phyloP scores from a whole-genome alignment of 768 basidiomycete genomes.

The Auriscalpium orientale region DNA sequence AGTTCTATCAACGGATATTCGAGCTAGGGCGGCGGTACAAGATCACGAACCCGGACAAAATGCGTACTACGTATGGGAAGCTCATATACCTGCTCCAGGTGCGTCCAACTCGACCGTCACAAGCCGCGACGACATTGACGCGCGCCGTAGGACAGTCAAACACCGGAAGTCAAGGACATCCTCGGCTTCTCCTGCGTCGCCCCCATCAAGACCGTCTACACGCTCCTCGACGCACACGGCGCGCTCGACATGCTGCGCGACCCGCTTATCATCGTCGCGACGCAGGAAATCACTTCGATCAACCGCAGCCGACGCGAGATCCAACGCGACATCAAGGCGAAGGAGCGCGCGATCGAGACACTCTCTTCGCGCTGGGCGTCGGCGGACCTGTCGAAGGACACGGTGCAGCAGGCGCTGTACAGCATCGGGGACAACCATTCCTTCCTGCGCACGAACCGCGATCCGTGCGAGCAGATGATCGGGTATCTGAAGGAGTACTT shows the following conservation, averaged over 20 bases:
- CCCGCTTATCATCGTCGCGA: conserved; percentile 66
- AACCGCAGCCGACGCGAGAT: conserved; percentile 66
- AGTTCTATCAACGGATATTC: conserved; percentile 75
- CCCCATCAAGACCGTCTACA: conserved; percentile 70
- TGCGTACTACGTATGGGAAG: conserved; percentile 85
- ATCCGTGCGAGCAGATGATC: conserved; percentile 86
- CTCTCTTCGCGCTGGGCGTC: conserved; percentile 59
- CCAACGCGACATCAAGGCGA: conserved; percentile 75
- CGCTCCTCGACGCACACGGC: conserved; percentile 55
- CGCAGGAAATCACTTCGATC: conserved; percentile 76
- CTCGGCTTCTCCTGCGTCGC: conserved; percentile 72
- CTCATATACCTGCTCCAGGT: conserved; percentile 80
- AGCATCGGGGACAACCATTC: conserved; percentile 89
- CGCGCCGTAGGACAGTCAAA: conserved; percentile 65
- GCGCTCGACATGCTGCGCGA: conserved; percentile 67
- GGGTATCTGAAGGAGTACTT: conserved; percentile 67
- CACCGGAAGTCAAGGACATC: conserved; percentile 72
- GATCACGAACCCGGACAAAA: conserved; percentile 90
- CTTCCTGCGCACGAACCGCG: conserved; percentile 78
- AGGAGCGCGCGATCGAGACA: conserved; percentile 78
- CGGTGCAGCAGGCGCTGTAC: conserved; percentile 71
- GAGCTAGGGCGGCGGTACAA: conserved; percentile 81
- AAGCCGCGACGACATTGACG: conserved; percentile 3
- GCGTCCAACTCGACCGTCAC: conserved; percentile 10
- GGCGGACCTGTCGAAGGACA: conserved; percentile 51